phyloP scores from a whole-genome alignment of 495 filamentous ascomycete species.

The Aspergillus leporis region DNA sequence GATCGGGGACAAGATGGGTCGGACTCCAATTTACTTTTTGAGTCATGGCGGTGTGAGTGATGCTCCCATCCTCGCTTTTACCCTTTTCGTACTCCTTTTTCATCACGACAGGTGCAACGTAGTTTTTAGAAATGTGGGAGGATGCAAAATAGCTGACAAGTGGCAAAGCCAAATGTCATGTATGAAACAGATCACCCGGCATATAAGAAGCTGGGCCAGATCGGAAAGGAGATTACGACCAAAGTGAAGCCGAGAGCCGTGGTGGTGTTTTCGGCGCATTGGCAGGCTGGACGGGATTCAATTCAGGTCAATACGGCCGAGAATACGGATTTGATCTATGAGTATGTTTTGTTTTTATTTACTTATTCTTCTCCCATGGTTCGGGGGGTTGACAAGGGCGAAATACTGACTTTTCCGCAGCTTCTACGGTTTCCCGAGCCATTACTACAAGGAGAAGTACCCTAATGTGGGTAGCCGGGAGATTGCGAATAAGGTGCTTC shows the following conservation, averaged over 20 bases:
- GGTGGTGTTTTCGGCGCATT: conserved; percentile 87
- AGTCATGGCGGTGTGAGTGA: conserved; percentile 72
- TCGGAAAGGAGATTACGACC: conserved; percentile 78
- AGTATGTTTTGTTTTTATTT: conserved; percentile 51
- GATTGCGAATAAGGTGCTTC: conserved; percentile 67
- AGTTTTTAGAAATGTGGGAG: not conserved
- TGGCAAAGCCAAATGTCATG: conserved; percentile 65
- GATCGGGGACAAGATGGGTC: conserved; percentile 19
- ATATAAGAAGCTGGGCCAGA: conserved; percentile 63
- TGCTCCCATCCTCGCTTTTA: not conserved
- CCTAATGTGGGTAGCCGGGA: conserved; percentile 67
- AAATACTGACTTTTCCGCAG: conserved; percentile 30
- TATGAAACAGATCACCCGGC: conserved; percentile 72
- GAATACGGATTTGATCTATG: conserved; percentile 75
- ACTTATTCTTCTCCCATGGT: conserved; percentile 1
- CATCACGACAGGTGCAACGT: not conserved
- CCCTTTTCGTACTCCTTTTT: not conserved
- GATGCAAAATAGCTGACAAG: not conserved
- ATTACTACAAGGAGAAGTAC: conserved; percentile 62
- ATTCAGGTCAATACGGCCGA: conserved; percentile 75
- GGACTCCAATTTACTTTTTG: conserved; percentile 75
- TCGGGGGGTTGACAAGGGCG: no score
- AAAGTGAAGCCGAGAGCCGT: conserved; percentile 78
- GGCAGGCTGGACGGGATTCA: conserved; percentile 61
- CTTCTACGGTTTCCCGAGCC: conserved; percentile 76